Base-by-base conservation (phyloP, 2,329 filamentous ascomycete species). In the Coleophoma crateriformis region DNA sequence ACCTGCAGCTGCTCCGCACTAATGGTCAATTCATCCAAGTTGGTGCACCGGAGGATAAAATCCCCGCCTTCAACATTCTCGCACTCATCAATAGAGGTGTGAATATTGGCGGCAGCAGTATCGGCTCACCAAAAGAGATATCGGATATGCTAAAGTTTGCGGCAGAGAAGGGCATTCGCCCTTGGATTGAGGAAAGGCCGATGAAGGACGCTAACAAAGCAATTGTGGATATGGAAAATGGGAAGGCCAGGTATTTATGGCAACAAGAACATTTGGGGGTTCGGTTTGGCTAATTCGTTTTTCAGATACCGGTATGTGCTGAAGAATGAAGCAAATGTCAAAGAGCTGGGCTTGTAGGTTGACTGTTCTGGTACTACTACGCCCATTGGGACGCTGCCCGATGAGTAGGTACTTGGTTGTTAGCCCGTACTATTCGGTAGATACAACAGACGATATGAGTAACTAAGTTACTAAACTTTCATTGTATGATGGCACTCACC, bases 1-100 rank as follows among this genome's bases (percentile, higher is more conserved):
- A 87, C 64, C 68, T 88, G 48, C 58, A 67, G 11, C 70, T 88
- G 13, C 70, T 87, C 15, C 72, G 75, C 49, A 66, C 73, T 14
- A 75, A 79, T 43, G 83, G 84, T 3, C 71, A 71, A 10, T 80
- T 85, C 54, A 74, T 85, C 50, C 81, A 86, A 64, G 45, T 88
- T 45, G 84, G 83, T 32, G 76, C 76, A 1, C 84, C 85, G 0
- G 85, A 88, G 58, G 73, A 75, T 50, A 63, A 64, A 70, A 71
- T 61, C 67, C 79, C 78, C 7, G 65, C 67, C 2, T 70, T 83
- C 53, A 71, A 68, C 53, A 77, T 76, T 7, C 78, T 75, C 53
- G 67, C 73, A 11, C 63, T 85, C 57, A 81, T 84, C 48, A 68
- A 65, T 42, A 83, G 81, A 59, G 73, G 74, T 11, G 58, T 69